phyloP scores from a whole-genome alignment of 108 stramenopile genomes.

The Bacterosira constricta region DNA sequence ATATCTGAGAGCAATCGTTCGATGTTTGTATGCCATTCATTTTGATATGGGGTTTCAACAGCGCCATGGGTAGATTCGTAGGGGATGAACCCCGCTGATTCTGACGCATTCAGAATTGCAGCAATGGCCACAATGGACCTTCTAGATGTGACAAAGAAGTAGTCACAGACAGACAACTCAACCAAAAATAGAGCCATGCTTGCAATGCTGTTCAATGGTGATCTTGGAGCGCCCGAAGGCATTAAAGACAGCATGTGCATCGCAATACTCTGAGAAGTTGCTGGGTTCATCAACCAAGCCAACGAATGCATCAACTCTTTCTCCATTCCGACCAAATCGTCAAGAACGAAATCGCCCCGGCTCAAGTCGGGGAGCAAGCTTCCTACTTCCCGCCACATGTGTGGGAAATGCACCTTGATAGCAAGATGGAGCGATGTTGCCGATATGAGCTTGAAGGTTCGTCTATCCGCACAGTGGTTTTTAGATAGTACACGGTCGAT shows the following conservation, averaged over 20 bases:
- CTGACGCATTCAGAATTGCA: slow-evolving; percentile 63
- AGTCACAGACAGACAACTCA: slow-evolving; percentile 73
- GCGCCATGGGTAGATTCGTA: not conserved
- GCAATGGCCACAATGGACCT: slow-evolving; percentile 59
- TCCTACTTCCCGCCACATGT: slow-evolving; percentile 51
- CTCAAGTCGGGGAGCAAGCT: slow-evolving; percentile 70
- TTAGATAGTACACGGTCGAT: slow-evolving; percentile 51
- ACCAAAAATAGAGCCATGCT: slow-evolving; percentile 58
- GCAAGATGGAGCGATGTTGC: slow-evolving; percentile 80
- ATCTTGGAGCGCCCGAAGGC: slow-evolving; percentile 5
- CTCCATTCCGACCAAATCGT: slow-evolving; percentile 73
- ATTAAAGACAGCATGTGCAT: slow-evolving; percentile 40
- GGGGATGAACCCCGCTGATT: slow-evolving; percentile 18
- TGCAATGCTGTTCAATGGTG: slow-evolving; percentile 17
- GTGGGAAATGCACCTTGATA: slow-evolving; percentile 69
- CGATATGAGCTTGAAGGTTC: slow-evolving; percentile 75
- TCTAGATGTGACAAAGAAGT: slow-evolving; percentile 53
- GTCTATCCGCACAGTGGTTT: slow-evolving; percentile 53
- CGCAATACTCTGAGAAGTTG: slow-evolving; percentile 56
- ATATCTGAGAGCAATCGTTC: slow-evolving; percentile 20
- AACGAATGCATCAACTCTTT: slow-evolving; percentile 57
- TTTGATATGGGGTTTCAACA: not conserved
- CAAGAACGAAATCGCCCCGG: slow-evolving; percentile 70
- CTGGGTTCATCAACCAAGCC: slow-evolving; percentile 73
- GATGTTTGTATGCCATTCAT: slow-evolving; percentile 21